phyloP scores from a whole-genome alignment of 768 basidiomycete species.

The Xerocomus spinulosus region DNA sequence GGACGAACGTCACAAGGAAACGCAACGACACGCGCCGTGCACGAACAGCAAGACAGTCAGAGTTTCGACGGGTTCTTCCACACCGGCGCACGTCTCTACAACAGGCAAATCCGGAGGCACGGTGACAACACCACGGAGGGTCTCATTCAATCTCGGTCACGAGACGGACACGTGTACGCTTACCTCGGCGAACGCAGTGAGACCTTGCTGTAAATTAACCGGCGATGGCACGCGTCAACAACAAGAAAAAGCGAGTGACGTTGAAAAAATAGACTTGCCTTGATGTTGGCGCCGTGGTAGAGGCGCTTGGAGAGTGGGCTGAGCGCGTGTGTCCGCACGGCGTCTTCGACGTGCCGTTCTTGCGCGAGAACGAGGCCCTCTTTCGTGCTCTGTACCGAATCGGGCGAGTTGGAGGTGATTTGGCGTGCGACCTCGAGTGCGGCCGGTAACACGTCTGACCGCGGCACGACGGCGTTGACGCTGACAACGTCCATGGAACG shows the following conservation, averaged over 20 bases:
- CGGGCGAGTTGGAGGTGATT: slow-evolving; percentile 67
- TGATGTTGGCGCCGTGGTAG: slow-evolving; percentile 64
- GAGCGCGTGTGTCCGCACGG: slow-evolving; percentile 42
- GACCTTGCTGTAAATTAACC: slow-evolving; percentile 55
- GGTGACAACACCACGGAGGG: too few relatives aligned
- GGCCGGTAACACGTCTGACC: slow-evolving; percentile 46
- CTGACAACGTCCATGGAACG: too few relatives aligned
- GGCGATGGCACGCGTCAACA: slow-evolving; percentile 20
- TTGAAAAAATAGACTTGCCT: slow-evolving; percentile 37
- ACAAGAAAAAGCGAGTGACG: slow-evolving; percentile 1
- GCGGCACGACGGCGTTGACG: slow-evolving; percentile 66
- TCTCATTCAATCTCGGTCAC: too few relatives aligned
- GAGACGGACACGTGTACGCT: slow-evolving; percentile 5
- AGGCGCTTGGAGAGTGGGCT: slow-evolving; percentile 48
- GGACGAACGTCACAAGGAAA: too few relatives aligned
- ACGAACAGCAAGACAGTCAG: slow-evolving; percentile 1
- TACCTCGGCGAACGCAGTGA: slow-evolving; percentile 55
- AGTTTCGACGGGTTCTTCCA: slow-evolving; percentile 21
- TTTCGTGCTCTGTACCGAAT: slow-evolving; percentile 75
- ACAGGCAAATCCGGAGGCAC: slow-evolving; percentile 8
- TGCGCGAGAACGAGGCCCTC: slow-evolving; percentile 57
- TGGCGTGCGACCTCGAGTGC: slow-evolving; percentile 60
- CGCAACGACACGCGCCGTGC: background rate
- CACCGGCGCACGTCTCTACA: slow-evolving; percentile 14
- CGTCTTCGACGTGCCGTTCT: slow-evolving; percentile 47